Evolutionary conservation across 2,329 filamentous ascomycete genomes (phyloP).

Genomic region (Colletotrichum tropicicola): DNA sequence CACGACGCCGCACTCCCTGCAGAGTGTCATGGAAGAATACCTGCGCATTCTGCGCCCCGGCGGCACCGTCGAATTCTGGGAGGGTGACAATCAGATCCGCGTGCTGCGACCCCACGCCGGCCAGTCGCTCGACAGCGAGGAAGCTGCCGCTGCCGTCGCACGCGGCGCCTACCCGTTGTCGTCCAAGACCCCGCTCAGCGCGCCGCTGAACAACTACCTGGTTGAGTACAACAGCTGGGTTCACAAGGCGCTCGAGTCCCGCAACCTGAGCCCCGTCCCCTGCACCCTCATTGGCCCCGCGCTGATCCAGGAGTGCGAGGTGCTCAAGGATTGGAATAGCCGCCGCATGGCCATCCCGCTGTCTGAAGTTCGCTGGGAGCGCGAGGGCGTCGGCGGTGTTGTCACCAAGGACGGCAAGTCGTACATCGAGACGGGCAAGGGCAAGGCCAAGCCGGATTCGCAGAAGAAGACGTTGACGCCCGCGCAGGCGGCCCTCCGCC

Average conservation of each 20-base stretch:
- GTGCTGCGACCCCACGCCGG: slow-evolving; percentile 83
- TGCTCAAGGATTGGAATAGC: slow-evolving; percentile 73
- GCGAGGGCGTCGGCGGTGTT: slow-evolving; percentile 73
- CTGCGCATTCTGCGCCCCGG: slow-evolving; percentile 80
- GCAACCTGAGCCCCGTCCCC: slow-evolving; percentile 77
- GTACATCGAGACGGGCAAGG: slow-evolving; percentile 64
- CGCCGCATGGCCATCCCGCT: slow-evolving; percentile 88
- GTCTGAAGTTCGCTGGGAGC: slow-evolving; percentile 87
- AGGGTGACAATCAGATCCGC: slow-evolving; percentile 84
- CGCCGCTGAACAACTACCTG: slow-evolving; percentile 83
- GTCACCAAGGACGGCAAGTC: slow-evolving; percentile 68
- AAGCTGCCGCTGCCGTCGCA: slow-evolving; percentile 60
- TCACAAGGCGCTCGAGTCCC: slow-evolving; percentile 75
- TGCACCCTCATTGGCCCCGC: slow-evolving; percentile 81
- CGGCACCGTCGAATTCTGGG: slow-evolving; percentile 88
- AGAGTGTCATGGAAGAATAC: slow-evolving; percentile 72
- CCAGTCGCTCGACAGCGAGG: slow-evolving; percentile 45
- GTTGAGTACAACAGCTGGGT: slow-evolving; percentile 88
- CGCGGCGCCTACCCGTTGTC: slow-evolving; percentile 87
- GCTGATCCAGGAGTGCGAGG: slow-evolving; percentile 82
- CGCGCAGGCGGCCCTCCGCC: slow-evolving; percentile 77
- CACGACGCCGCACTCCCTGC: slow-evolving; percentile 64
- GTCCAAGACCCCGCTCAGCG: slow-evolving; percentile 82
- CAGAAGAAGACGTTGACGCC: slow-evolving; percentile 65
- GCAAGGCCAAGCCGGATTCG: slow-evolving; percentile 42